Percentiles rank a stretch among this genome's conserved stretches.
These are phyloP conservation scores for Sphagnum contortum DNA, from an alignment of 225 moss, liverwort and hornwort species.

Conservation along the genomic window DNA sequence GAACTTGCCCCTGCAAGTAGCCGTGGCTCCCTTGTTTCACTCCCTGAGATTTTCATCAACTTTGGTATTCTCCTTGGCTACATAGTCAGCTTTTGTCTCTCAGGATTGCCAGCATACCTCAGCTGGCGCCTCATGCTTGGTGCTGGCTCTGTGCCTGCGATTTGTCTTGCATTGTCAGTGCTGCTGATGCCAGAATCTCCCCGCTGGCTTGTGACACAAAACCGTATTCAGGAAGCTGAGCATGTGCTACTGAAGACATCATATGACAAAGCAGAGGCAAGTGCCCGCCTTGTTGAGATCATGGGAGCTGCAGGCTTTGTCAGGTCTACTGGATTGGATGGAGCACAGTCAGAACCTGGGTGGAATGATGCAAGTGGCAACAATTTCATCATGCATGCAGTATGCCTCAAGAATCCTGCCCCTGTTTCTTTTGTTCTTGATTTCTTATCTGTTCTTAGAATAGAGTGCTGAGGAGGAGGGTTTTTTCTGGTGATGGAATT, in stretches of 20 bases:
- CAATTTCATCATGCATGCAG: conserved; percentile 12
- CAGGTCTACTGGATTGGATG: conserved; percentile 15
- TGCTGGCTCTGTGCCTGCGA: conserved; percentile 60
- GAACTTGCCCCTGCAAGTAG: conserved; percentile 77
- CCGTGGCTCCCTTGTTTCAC: conserved; percentile 72
- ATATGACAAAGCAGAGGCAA: conserved; percentile 62
- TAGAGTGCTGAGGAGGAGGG: neutral
- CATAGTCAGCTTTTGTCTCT: conserved; percentile 58
- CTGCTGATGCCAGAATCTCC: conserved; percentile 92
- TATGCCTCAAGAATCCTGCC: neutral
- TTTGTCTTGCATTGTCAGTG: conserved; percentile 51
- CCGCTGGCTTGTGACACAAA: conserved; percentile 93
- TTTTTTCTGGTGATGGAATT: neutral
- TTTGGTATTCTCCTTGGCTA: conserved; percentile 80
- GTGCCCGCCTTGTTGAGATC: conserved; percentile 67
- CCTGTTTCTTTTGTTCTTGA: neutral
- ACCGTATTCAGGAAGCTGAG: conserved; percentile 71
- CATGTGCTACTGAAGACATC: conserved; percentile 70
- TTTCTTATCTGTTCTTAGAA: neutral
- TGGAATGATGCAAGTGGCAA: neutral
- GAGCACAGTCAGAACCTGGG: conserved; percentile 9
- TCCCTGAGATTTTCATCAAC: conserved; percentile 91
- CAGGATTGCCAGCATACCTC: conserved; percentile 47
- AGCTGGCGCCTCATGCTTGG: conserved; percentile 91
- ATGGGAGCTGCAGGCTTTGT: conserved; percentile 65